phyloP scores from a whole-genome alignment of 1,284 basidiomycete species.

The Amanita bisporigera region DNA sequence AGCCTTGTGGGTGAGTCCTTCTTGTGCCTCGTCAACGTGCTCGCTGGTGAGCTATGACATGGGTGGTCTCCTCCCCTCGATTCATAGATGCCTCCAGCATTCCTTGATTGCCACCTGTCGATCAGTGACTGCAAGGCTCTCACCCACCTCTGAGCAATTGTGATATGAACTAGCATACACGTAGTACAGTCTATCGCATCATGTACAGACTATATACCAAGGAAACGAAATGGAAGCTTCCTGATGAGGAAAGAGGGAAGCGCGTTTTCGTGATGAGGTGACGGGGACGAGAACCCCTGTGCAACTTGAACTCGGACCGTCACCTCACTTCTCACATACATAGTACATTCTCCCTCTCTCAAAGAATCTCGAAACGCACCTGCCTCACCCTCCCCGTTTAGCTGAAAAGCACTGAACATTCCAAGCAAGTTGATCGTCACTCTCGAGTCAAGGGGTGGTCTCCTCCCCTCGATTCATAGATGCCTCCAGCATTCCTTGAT shows the following conservation, averaged over 20 bases:
- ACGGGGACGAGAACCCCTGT: not conserved
- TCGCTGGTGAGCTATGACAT: not conserved
- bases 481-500: not conserved
- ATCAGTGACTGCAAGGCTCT: constrained; percentile 3
- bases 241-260: not conserved
- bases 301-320: not conserved
- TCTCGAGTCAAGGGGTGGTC: not conserved
- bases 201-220: too few relatives aligned
- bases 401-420: too few relatives aligned
- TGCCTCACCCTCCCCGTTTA: too few relatives aligned
- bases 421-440: too few relatives aligned
- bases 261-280: not conserved
- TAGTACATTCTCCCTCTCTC: too few relatives aligned
- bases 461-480: not conserved
- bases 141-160: not conserved
- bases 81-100: not conserved
- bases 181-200: too few relatives aligned
- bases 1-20: not conserved
- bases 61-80: not conserved
- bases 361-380: too few relatives aligned
- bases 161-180: too few relatives aligned
- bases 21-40: not conserved
- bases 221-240: too few relatives aligned
- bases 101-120: not conserved
- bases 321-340: not conserved